phyloP scores from a whole-genome alignment of 2,329 filamentous ascomycete genomes.

The Fusarium euwallaceae region DNA sequence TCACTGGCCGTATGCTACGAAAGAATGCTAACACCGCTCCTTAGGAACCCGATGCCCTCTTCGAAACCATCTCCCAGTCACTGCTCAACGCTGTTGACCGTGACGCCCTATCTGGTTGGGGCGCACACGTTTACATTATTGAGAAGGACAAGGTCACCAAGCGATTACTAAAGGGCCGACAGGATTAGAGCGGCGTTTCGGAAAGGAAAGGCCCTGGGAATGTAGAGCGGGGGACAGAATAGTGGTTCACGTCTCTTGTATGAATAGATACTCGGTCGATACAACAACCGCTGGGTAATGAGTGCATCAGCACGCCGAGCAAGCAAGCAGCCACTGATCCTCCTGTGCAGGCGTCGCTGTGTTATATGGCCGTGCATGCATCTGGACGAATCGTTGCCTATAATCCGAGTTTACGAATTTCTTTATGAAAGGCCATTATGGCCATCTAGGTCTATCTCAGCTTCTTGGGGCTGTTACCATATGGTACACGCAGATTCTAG shows the following conservation, averaged over 20 bases:
- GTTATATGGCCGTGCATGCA: background rate
- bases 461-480: conserved; percentile 22
- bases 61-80: conserved; percentile 97
- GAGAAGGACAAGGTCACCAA: conserved; percentile 99
- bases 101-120: conserved; percentile 97
- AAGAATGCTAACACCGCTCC: conserved; percentile 30
- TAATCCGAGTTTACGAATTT: conserved; percentile 27
- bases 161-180: conserved; percentile 96
- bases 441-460: conserved; percentile 41
- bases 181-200: conserved; percentile 73
- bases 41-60: conserved; percentile 88
- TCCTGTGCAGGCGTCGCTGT: background rate
- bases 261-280: conserved; percentile 51
- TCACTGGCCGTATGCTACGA: background rate
- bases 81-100: conserved; percentile 95
- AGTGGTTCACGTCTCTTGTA: conserved; percentile 50
- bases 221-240: conserved; percentile 21
- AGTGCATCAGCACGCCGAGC: conserved; percentile 38
- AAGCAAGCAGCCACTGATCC: conserved; percentile 15
- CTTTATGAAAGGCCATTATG: conserved; percentile 29
- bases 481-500: conserved; percentile 50
- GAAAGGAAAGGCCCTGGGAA: conserved; percentile 32
- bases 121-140: conserved; percentile 98
- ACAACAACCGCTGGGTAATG: conserved; percentile 44
- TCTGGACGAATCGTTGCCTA: background rate